These are phyloP conservation scores for Hirschioporus abietinus DNA, from an alignment of 768 basidiomycete genomes.

Conservation along the genomic window DNA sequence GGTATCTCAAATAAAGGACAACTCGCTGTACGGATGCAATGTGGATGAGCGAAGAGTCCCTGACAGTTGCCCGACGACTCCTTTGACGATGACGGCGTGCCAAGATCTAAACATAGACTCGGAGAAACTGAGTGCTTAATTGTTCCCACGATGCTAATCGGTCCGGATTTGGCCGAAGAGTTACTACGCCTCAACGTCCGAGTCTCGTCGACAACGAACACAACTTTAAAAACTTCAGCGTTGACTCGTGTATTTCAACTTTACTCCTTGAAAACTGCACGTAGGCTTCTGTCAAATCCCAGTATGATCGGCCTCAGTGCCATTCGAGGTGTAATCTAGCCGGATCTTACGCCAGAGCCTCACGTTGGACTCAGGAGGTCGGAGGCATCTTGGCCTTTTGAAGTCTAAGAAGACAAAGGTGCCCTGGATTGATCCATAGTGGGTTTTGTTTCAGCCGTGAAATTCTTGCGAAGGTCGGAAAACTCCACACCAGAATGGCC, in stretches of 20 bases:
- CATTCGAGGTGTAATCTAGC: not conserved
- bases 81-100: not conserved
- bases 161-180: not conserved
- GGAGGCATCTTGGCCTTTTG: not conserved
- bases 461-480: too few species aligned
- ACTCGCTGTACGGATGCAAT: not conserved
- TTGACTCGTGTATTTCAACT: not conserved
- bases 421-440: too few species aligned
- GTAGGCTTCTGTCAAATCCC: not conserved
- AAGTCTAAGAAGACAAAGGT: not conserved
- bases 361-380: not conserved
- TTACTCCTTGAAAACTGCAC: not conserved
- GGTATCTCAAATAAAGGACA: not conserved
- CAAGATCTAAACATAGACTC: not conserved
- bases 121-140: too few species aligned
- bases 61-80: not conserved
- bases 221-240: not conserved
- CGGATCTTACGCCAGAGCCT: not conserved
- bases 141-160: not conserved
- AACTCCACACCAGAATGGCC: not conserved
- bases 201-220: too few species aligned
- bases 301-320: not conserved
- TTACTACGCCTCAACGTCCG: not conserved
- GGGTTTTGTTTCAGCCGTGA: too few species aligned
- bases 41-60: not conserved